phyloP scores from a whole-genome alignment of 257 asterid species.

The Dorcoceras hygrometricum region DNA sequence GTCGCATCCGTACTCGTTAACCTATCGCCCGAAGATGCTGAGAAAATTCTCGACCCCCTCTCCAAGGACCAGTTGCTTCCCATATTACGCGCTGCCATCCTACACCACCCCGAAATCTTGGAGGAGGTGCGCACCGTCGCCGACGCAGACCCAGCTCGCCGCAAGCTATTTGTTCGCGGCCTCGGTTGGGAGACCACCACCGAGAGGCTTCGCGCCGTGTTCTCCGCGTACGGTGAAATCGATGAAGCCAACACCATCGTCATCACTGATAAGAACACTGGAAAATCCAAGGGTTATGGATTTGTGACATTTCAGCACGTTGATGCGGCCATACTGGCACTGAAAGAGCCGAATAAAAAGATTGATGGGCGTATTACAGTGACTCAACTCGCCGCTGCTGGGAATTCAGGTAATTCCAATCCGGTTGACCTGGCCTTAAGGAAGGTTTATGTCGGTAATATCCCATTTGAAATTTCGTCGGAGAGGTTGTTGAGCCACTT shows the following conservation, averaged over 20 bases:
- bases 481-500: conserved; percentile 75
- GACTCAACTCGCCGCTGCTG: conserved; percentile 84
- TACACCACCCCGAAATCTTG: conserved; percentile 72
- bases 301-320: conserved; percentile 83
- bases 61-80: conserved; percentile 72
- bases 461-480: conserved; percentile 80
- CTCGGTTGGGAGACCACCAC: conserved; percentile 97
- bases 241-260: conserved; percentile 87
- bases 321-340: conserved; percentile 72
- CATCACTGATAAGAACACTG: conserved; percentile 68
- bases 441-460: conserved; percentile 92
- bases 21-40: conserved; percentile 65
- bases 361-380: conserved; percentile 95
- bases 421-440: conserved; percentile 65
- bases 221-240: conserved; percentile 67
- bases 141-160: conserved; percentile 70
- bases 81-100: conserved; percentile 68
- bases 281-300: conserved; percentile 84
- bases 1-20: conserved; percentile 31
- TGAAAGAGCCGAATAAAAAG: conserved; percentile 80
- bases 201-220: conserved; percentile 67
- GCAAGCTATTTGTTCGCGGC: conserved; percentile 88
- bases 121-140: conserved; percentile 81
- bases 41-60: conserved; percentile 77
- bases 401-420: conserved; percentile 57